Evolutionary conservation across 441 rosid species (phyloP).

Genomic region (Pelargonium australe): DNA sequence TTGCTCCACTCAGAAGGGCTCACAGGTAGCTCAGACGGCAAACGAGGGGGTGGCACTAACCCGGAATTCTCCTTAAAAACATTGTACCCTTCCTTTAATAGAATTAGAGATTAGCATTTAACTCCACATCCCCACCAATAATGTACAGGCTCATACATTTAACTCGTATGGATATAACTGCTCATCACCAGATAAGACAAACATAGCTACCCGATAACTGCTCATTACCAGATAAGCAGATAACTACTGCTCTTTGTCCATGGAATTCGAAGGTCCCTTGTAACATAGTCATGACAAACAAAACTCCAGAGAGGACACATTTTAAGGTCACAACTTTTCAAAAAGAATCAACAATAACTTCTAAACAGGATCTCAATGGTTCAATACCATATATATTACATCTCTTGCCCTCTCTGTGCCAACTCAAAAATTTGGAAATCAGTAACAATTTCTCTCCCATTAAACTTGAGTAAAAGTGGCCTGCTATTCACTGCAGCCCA

Average conservation of each 20-base stretch:
- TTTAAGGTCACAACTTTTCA: not conserved
- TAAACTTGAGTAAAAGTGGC: not conserved
- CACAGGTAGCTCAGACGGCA: too few relatives aligned
- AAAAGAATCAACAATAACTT: not conserved
- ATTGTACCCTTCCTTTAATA: not conserved
- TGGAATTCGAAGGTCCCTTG: too few relatives aligned
- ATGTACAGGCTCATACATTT: not conserved
- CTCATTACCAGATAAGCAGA: not conserved
- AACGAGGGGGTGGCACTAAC: too few relatives aligned
- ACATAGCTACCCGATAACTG: not conserved
- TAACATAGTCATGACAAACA: too few relatives aligned
- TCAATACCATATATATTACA: not conserved
- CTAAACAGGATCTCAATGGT: not conserved
- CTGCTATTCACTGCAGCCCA: not conserved
- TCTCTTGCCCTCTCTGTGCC: conserved; percentile 1
- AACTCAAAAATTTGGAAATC: not conserved
- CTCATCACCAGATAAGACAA: not conserved
- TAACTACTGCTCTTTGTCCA: too few relatives aligned
- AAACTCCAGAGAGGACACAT: not conserved
- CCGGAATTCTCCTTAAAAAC: not conserved
- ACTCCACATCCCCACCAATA: not conserved
- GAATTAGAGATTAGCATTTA: not conserved
- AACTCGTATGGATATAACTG: not conserved
- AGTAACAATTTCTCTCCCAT: not conserved
- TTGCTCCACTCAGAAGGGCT: too few relatives aligned